Percentiles rank a stretch among this genome's conserved stretches.
Conservation (phyloP, 1,284 basidiomycete genomes). For the Ceratobasidium papillatum region DNA sequence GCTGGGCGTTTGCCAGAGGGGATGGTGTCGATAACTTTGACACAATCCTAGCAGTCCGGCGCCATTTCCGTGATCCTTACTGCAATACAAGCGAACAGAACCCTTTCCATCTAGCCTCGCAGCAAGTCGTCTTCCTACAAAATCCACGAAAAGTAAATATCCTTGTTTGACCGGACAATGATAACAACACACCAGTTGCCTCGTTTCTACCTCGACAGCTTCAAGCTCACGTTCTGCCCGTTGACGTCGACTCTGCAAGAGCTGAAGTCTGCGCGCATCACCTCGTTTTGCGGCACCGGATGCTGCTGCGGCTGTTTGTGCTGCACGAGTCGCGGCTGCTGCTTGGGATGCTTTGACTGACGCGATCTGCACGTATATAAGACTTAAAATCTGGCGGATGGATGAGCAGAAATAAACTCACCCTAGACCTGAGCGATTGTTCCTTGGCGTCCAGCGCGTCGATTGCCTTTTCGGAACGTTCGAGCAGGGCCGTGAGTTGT, state of each 20-base stretch:
- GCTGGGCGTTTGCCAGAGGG: too few species aligned
- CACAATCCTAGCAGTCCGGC: too few species aligned
- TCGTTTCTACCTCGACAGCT: conserved; percentile 14
- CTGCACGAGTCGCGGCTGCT: conserved; percentile 22
- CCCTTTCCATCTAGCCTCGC: neutral
- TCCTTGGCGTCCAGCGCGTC: conserved; percentile 40
- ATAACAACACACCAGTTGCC: conserved; percentile 20
- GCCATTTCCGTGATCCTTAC: too few species aligned
- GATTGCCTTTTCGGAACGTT: conserved; percentile 43
- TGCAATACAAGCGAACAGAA: neutral
- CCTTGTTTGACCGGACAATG: too few species aligned
- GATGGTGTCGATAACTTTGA: too few species aligned
- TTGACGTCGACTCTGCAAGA: conserved; percentile 22
- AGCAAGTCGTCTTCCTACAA: conserved; percentile 24
- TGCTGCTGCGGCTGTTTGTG: conserved; percentile 11
- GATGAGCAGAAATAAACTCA: neutral
- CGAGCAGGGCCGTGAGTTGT: conserved; percentile 41
- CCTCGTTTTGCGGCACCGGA: conserved; percentile 25
- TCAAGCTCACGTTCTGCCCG: conserved; percentile 30
- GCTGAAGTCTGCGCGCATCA: conserved; percentile 20
- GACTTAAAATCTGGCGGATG: neutral
- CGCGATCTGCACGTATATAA: conserved; percentile 12
- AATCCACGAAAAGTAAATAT: too few species aligned
- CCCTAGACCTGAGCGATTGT: conserved; percentile 39
- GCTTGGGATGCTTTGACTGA: conserved; percentile 21